These are phyloP conservation scores for Exophiala oligosperma DNA, from an alignment of 2,329 filamentous ascomycete genomes.

Conservation along the genomic window DNA sequence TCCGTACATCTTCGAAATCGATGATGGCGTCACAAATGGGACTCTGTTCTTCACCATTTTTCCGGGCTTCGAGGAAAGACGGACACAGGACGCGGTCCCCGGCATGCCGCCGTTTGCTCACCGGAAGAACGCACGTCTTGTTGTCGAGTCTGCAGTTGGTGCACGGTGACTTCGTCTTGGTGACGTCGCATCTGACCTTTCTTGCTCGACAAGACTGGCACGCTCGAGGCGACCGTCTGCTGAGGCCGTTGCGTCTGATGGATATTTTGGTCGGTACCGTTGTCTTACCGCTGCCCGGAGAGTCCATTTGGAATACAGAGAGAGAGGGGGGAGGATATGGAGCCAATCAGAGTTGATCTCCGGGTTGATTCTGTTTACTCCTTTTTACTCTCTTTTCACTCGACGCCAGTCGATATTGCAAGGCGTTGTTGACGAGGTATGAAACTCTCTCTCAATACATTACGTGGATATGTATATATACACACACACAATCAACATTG, in stretches of 20 bases:
- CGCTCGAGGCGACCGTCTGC: constrained; percentile 82
- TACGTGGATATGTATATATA: too few species aligned
- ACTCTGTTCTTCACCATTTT: constrained; percentile 7
- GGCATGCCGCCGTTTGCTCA: constrained; percentile 71
- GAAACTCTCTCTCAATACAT: too few species aligned
- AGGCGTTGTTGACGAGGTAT: not conserved
- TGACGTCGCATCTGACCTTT: constrained; percentile 92
- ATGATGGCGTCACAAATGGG: constrained; percentile 23
- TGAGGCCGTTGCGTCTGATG: constrained; percentile 43
- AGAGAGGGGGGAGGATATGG: not conserved
- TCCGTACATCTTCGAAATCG: constrained; percentile 17
- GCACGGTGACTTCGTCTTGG: constrained; percentile 79
- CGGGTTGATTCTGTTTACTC: not conserved
- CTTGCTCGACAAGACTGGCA: constrained; percentile 84
- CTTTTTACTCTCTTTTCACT: not conserved
- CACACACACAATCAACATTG: not conserved
- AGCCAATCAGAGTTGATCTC: not conserved
- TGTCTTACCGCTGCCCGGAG: not conserved
- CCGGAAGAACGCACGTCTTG: constrained; percentile 62
- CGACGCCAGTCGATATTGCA: not conserved
- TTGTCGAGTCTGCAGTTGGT: constrained; percentile 71
- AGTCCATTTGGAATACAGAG: not conserved
- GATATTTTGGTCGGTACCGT: not conserved
- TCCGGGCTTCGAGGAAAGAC: constrained; percentile 11
- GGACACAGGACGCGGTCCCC: constrained; percentile 24